A percentile compares a stretch with the other conserved stretches of the same genome.
phyloP scores from a whole-genome alignment of 1,284 basidiomycete species.

The Austropuccinia psidii region DNA sequence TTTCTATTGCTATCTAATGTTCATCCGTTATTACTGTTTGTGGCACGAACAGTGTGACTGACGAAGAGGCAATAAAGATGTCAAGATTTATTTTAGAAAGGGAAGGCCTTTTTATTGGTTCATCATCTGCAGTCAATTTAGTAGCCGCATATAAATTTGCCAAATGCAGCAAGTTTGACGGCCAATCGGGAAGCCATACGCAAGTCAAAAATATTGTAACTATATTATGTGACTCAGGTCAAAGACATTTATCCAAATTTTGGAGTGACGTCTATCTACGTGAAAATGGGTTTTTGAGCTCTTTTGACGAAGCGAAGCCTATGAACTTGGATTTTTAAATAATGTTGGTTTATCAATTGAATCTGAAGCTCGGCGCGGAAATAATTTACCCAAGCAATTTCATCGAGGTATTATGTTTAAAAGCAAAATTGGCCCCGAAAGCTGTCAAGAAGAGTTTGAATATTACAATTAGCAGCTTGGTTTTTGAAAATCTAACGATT shows the following conservation, averaged over 20 bases:
- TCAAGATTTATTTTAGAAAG: slow-evolving; percentile 75
- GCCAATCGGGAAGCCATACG: background rate
- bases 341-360: too few relatives aligned
- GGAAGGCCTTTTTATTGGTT: slow-evolving; percentile 92
- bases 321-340: background rate
- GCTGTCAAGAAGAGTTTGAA: too few relatives aligned
- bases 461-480: too few relatives aligned
- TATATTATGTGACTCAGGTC: slow-evolving; percentile 19
- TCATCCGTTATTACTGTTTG: slow-evolving; percentile 10
- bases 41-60: slow-evolving; percentile 59
- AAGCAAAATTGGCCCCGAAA: too few relatives aligned
- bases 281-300: background rate
- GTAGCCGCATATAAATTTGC: slow-evolving; percentile 75
- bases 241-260: slow-evolving; percentile 30
- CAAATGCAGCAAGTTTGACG: slow-evolving; percentile 46
- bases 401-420: too few relatives aligned
- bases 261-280: slow-evolving; percentile 15
- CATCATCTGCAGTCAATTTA: slow-evolving; percentile 90
- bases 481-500: too few relatives aligned
- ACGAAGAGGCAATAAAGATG: slow-evolving; percentile 85
- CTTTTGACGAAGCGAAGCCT: background rate
- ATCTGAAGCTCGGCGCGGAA: too few relatives aligned
- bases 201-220: background rate
- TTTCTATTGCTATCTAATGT: background rate
- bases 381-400: too few relatives aligned